Evolutionary conservation across 208 protist species (phyloP).

Genomic region (Trypanosoma conorhini): DNA sequence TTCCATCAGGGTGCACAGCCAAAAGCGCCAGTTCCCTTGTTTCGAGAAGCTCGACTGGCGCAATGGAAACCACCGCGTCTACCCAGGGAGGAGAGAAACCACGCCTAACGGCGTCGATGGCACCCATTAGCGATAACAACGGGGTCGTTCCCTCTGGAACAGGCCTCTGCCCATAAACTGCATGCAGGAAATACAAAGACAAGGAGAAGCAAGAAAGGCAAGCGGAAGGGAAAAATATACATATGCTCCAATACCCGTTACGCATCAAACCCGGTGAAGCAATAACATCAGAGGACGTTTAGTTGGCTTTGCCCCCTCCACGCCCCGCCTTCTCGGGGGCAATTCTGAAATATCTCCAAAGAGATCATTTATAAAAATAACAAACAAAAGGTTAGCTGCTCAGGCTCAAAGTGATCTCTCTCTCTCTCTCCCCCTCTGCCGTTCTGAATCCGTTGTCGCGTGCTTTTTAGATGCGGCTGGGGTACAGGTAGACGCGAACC

Average conservation of each 20-base stretch:
- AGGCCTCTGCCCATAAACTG: neutral
- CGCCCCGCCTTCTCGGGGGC: no score
- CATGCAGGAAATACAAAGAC: neutral
- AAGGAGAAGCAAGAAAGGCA: conserved; percentile 4
- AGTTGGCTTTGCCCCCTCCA: neutral
- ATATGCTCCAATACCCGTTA: conserved; percentile 22
- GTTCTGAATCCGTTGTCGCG: conserved; percentile 95
- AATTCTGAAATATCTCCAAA: neutral
- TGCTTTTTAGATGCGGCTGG: conserved; percentile 97
- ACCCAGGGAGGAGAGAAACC: conserved; percentile 8
- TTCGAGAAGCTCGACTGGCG: conserved; percentile 17
- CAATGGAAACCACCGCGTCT: conserved; percentile 19
- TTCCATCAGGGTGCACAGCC: conserved; percentile 18
- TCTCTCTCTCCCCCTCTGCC: conserved; percentile 89
- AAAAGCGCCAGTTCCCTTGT: conserved; percentile 12
- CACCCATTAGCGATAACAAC: neutral
- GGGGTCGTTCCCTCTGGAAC: neutral
- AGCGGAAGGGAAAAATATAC: conserved; percentile 28
- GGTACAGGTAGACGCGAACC: conserved; percentile 98
- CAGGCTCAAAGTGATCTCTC: conserved; percentile 8
- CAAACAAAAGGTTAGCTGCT: conserved; percentile 30
- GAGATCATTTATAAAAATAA: neutral
- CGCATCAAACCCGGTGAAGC: neutral
- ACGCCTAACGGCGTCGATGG: conserved; percentile 2
- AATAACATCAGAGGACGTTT: neutral